A percentile compares a stretch with the other conserved stretches of the same genome.
phyloP scores from a whole-genome alignment of 805 yeast genomes.

The Grigorovia transvaalensis region DNA sequence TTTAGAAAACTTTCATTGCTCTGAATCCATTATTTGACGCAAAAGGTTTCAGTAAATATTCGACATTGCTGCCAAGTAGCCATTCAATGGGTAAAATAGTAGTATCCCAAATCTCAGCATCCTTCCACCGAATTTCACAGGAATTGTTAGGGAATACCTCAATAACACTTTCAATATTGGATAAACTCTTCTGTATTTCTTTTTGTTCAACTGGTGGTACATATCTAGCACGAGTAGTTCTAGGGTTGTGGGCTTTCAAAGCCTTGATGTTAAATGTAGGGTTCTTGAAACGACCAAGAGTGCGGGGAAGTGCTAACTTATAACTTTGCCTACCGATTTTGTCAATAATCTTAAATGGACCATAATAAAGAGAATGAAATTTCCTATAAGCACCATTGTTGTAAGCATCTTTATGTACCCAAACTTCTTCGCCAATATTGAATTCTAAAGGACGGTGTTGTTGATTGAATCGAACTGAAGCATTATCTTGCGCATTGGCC shows the following conservation, averaged over 20 bases:
- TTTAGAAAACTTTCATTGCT: not conserved
- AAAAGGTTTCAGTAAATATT: not conserved
- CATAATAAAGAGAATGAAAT: slow-evolving; percentile 2
- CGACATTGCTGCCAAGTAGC: not conserved
- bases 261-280: not conserved
- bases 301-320: not conserved
- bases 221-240: not conserved
- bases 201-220: not conserved
- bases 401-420: slow-evolving; percentile 1
- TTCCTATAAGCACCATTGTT: not conserved
- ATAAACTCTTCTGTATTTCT: not conserved
- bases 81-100: not conserved
- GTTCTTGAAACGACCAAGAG: not conserved
- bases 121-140: not conserved
- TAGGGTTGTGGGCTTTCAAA: not conserved
- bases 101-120: slow-evolving; percentile 3
- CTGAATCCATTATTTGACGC: not conserved
- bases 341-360: slow-evolving; percentile 1
- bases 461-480: not conserved
- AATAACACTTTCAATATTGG: not conserved
- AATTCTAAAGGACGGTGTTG: not conserved
- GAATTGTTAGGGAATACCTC: not conserved
- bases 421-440: not conserved
- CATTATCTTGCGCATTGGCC: slow-evolving; percentile 1
- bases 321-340: not conserved